Base-by-base conservation (phyloP, 2,329 filamentous ascomycete genomes). In the Aphanocladium album region DNA sequence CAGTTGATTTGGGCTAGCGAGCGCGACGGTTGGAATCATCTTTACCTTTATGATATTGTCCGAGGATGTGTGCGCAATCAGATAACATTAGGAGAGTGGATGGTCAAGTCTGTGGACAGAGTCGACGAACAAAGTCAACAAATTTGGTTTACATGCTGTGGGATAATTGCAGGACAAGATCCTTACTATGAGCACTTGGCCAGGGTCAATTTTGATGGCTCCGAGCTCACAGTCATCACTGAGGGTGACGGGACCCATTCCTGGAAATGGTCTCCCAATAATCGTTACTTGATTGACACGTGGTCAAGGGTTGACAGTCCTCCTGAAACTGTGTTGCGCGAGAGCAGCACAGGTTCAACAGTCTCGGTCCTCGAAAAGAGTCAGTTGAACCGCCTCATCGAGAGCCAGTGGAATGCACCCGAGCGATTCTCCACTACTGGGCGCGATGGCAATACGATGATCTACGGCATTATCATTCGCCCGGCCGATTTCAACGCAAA, bases 1-100 rank as follows among this genome's bases (percentile, higher is more conserved):
- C 69, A 72, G 35, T 60, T 72, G 30, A 58, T 72, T 2, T 72
- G 70, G 69, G 41, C 63, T 0, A 70, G 69, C 16, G 70, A 72
- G 39, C 63, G 70, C 6, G 66, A 71, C 33, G 69, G 69, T 16
- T 66, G 66, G 57, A 68, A 68, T 7, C 70, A 72, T 19, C 54
- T 72, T 1, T 71, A 72, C 33, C 67, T 71, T 4, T 60, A 64
- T 9, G 56, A 66, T 16, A 65, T 69, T 5, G 60, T 41, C 1
- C 19, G 21, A 25, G 53, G 53, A 11, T 45, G 8, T 5, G 19
- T 56, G 23, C 45, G 45, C 23, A 43, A 33, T 14, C 70, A 69
- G 46, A 64, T 72, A 3, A 72, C 70, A 4, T 63, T 60, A 3
- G 70, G 69, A 7, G 2, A 60, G 1, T 72, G 70, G 70, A 58